Conservation (phyloP, 2,329 filamentous ascomycete genomes). For the Whalleya microplaca region DNA sequence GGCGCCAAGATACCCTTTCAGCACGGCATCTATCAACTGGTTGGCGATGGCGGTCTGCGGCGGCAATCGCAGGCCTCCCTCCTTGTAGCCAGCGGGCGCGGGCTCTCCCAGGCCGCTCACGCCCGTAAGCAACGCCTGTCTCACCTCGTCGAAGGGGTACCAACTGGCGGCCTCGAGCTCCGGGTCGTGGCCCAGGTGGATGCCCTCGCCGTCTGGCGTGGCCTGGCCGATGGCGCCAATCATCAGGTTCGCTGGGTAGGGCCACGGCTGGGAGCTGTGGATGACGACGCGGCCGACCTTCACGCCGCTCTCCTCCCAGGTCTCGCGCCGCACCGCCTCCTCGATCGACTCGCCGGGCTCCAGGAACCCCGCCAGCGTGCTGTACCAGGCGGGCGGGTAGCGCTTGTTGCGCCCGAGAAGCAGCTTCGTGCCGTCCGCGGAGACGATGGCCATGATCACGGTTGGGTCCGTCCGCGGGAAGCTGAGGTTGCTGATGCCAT, state of each 20-base stretch:
- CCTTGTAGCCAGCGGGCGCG: slow-evolving; percentile 68
- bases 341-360: slow-evolving; percentile 86
- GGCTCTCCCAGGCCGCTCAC: slow-evolving; percentile 69
- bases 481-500: slow-evolving; percentile 84
- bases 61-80: slow-evolving; percentile 79
- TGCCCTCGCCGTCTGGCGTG: slow-evolving; percentile 74
- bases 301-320: slow-evolving; percentile 86
- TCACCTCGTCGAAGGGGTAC: slow-evolving; percentile 81
- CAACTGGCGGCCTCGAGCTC: slow-evolving; percentile 90
- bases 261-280: slow-evolving; percentile 86
- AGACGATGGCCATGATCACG: slow-evolving; percentile 93
- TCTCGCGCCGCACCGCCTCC: slow-evolving; percentile 80
- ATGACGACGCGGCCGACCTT: slow-evolving; percentile 76
- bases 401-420: slow-evolving; percentile 84
- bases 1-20: slow-evolving; percentile 70
- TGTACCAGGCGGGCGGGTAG: slow-evolving; percentile 86
- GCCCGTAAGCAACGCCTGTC: slow-evolving; percentile 70
- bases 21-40: slow-evolving; percentile 79
- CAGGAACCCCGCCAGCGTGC: slow-evolving; percentile 83
- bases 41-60: slow-evolving; percentile 91
- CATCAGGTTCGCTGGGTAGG: slow-evolving; percentile 84
- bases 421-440: slow-evolving; percentile 73
- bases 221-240: slow-evolving; percentile 88
- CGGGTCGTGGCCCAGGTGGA: slow-evolving; percentile 84
- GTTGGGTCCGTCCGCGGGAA: slow-evolving; percentile 94